These are phyloP conservation scores for Rhododendron molle DNA, from an alignment of 148 eudicot genomes.

Conservation along the genomic window DNA sequence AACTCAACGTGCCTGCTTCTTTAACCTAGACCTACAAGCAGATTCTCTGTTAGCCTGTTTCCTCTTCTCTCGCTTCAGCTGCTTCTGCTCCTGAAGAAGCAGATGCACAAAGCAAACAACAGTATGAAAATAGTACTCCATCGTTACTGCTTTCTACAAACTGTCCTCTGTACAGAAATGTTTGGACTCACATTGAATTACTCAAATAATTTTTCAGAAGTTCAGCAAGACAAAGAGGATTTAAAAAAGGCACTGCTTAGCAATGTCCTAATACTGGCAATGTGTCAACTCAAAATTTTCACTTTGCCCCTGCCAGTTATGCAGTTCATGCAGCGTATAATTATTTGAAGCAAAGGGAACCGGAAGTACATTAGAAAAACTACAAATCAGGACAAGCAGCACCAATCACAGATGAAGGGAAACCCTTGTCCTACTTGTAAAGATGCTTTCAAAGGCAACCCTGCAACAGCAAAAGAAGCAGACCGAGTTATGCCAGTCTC, in stretches of 20 bases:
- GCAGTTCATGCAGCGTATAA: background rate
- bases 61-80: conserved; percentile 20
- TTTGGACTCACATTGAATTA: background rate
- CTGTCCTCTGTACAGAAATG: background rate
- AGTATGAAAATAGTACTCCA: background rate
- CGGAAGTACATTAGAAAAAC: background rate
- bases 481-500: background rate
- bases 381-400: background rate
- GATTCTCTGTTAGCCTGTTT: conserved; percentile 24
- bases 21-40: conserved; percentile 23
- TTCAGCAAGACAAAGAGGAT: background rate
- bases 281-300: background rate
- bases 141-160: background rate
- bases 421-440: background rate
- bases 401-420: background rate
- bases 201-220: background rate
- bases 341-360: background rate
- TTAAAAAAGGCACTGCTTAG: background rate
- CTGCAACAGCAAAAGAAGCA: conserved; percentile 1
- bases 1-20: conserved; percentile 16
- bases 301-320: background rate
- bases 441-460: conserved; percentile 7
- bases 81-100: conserved; percentile 8
- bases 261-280: background rate
- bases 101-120: background rate